Evolutionary conservation across 352 stramenopile genomes (phyloP), one percentile per base, ranked within the genome.

Genomic region (Phytophthora podocarpi): DNA sequence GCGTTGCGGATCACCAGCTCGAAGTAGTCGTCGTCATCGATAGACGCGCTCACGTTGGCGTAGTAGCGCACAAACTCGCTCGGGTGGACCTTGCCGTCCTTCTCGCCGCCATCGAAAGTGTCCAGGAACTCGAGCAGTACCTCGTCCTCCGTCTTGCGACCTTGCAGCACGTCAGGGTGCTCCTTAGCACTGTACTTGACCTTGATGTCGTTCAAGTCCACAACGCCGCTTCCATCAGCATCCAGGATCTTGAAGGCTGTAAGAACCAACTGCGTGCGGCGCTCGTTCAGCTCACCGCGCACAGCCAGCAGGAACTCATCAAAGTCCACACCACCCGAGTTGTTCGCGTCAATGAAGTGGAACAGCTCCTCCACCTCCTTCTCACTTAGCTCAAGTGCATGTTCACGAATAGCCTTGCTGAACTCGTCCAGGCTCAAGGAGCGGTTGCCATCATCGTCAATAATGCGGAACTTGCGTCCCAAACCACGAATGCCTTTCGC

Each of bases 11-110:
- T 96, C 80, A 98, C 92, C 36, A 97, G 75, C 68, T 97, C 90
- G 58, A 97, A 97, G 80, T 97, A 97, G 71, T 96, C 88, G 62
- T 97, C 91, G 55, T 91, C 76, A 54, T 96, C 84, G 51, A 97
- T 97, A 26, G 80, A 94, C 36, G 91, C 89, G 53, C 87, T 95
- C 35, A 97, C 71, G 52, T 96, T 97, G 18, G 74, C 71, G 67
- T 97, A 97, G 78, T 98, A 98, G 47, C 89, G 85, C 36, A 91
- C 56, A 42, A 97, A 97, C 62, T 98, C 89, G 40, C 76, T 76
- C 37, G 74, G 71, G 31, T 90, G 82, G 30, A 98, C 89, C 68
- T 91, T 91, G 51, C 84, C 85, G 42, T 96, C 85, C 68, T 91
- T 92, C 53, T 93, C 78, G n/a, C 78, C 79, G n/a, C 83, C 82